A percentile compares a stretch with the other conserved stretches of the same genome.
phyloP scores from a whole-genome alignment of 2,329 filamentous ascomycete species.

The Drechslerella stenobrocha region DNA sequence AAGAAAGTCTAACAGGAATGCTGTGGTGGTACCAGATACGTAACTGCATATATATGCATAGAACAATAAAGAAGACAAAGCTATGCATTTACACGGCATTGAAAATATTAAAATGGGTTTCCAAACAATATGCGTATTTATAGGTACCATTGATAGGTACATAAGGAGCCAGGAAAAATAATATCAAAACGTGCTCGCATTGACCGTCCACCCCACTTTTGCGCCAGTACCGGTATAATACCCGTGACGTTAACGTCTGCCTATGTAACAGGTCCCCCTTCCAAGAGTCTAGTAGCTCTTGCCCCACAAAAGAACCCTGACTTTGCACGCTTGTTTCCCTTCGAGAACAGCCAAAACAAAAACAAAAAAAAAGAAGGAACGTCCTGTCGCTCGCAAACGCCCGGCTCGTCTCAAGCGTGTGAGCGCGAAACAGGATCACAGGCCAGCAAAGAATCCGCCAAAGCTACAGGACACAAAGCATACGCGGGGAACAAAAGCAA shows the following conservation, averaged over 20 bases:
- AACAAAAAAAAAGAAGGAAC: not conserved
- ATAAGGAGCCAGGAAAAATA: not conserved
- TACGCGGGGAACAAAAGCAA: not conserved
- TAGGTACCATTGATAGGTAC: not conserved
- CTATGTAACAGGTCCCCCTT: slow-evolving; percentile 22
- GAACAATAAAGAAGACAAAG: too few relatives aligned
- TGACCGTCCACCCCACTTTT: slow-evolving; percentile 14
- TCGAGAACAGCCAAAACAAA: not conserved
- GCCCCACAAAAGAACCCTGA: not conserved
- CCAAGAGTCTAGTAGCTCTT: not conserved
- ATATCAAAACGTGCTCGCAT: slow-evolving; percentile 9
- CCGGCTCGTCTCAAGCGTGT: not conserved
- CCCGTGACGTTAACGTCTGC: not conserved
- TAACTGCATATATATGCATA: too few relatives aligned
- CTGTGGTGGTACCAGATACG: too few relatives aligned
- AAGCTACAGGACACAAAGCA: not conserved
- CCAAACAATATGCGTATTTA: not conserved
- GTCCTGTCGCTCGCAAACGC: slow-evolving; percentile 9
- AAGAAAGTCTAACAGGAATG: too few relatives aligned
- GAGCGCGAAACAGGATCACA: not conserved
- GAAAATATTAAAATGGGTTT: not conserved
- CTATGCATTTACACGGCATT: not conserved
- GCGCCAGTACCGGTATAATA: slow-evolving; percentile 17
- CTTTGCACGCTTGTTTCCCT: not conserved
- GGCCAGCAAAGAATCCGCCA: not conserved